Evolutionary conservation across 768 basidiomycete species (phyloP).

Genomic region (Tricholoma saponaceum): DNA sequence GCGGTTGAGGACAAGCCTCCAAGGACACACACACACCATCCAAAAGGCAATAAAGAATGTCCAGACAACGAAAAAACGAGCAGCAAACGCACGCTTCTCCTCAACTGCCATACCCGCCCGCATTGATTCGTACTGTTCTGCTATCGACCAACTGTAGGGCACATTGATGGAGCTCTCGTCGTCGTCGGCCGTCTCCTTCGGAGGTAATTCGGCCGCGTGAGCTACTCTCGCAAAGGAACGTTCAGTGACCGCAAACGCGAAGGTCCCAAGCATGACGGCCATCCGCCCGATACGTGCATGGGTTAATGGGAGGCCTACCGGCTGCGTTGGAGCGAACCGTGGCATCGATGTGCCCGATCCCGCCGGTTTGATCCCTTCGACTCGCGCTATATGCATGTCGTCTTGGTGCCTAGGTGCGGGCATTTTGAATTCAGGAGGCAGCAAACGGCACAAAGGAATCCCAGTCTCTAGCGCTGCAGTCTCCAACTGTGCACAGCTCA

Average conservation of each 20-base stretch:
- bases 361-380: neutral
- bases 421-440: constrained; percentile 31
- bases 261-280: constrained; percentile 49
- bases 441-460: constrained; percentile 48
- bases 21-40: constrained; percentile 42
- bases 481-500: constrained; percentile 52
- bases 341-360: neutral
- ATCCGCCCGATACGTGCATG: constrained; percentile 56
- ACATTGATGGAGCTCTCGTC: neutral
- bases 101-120: constrained; percentile 29
- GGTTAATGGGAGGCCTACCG: constrained; percentile 36
- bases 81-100: constrained; percentile 52
- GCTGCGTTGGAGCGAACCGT: constrained; percentile 2
- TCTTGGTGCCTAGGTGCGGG: neutral
- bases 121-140: constrained; percentile 28
- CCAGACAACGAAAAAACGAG: constrained; percentile 56
- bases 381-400: neutral
- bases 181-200: neutral
- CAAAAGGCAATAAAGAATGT: constrained; percentile 72
- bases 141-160: constrained; percentile 1
- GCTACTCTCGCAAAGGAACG: constrained; percentile 10
- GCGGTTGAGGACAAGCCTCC: neutral
- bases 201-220: constrained; percentile 3
- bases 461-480: constrained; percentile 67
- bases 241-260: constrained; percentile 38